phyloP scores from a whole-genome alignment of 2,329 filamentous ascomycete species.

The Fonsecaea pedrosoi region DNA sequence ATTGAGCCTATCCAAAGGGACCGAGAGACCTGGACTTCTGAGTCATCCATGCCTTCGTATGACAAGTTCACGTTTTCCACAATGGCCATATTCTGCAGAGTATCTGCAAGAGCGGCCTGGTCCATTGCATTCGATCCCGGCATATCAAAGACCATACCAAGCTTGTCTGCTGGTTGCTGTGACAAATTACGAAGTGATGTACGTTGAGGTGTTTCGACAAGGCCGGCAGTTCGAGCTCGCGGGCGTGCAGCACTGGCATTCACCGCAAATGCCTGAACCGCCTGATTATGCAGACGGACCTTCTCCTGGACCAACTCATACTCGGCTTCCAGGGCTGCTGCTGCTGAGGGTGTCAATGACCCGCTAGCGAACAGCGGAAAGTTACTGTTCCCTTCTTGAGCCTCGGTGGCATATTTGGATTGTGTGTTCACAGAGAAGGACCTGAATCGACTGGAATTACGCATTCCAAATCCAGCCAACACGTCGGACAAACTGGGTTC shows the following conservation, averaged over 20 bases:
- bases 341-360: constrained; percentile 64
- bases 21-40: constrained; percentile 80
- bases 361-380: constrained; percentile 66
- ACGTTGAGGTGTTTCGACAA: constrained; percentile 76
- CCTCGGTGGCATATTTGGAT: constrained; percentile 90
- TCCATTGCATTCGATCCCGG: constrained; percentile 28
- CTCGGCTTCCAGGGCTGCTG: constrained; percentile 61
- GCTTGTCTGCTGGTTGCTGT: constrained; percentile 53
- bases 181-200: constrained; percentile 73
- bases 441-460: constrained; percentile 83
- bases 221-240: constrained; percentile 87
- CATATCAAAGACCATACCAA: constrained; percentile 31
- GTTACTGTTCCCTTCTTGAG: constrained; percentile 71
- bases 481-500: constrained; percentile 64
- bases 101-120: constrained; percentile 29
- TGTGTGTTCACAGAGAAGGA: constrained; percentile 99
- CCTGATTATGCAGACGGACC: constrained; percentile 90
- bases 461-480: constrained; percentile 75
- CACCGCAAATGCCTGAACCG: constrained; percentile 88
- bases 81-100: constrained; percentile 36
- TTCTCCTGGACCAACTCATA: constrained; percentile 66
- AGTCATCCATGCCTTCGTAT: constrained; percentile 75
- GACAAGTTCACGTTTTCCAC: constrained; percentile 26
- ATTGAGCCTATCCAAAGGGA: constrained; percentile 98
- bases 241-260: constrained; percentile 82